Evolutionary conservation across 768 basidiomycete species (phyloP).

Genomic region (Phaffia australis): DNA sequence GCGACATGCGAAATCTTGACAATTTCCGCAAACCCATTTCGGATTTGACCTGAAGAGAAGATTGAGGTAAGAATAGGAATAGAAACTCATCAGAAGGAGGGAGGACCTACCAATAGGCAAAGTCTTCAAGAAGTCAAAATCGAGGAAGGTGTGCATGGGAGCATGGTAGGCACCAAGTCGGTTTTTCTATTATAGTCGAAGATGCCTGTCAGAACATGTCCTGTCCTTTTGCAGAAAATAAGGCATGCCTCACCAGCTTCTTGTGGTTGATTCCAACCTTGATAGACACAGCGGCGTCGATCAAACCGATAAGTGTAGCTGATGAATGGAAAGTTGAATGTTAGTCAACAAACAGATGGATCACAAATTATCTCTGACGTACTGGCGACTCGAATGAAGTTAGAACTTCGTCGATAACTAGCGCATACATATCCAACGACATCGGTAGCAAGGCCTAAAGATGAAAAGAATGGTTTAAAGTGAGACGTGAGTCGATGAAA

Average conservation of each 20-base stretch:
- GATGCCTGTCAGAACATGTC: no score
- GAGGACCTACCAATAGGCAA: slow-evolving; percentile 34
- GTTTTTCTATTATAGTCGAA: slow-evolving; percentile 32
- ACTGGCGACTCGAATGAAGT: slow-evolving; percentile 10
- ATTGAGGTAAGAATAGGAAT: no score
- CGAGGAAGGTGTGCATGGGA: slow-evolving; percentile 39
- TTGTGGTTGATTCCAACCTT: slow-evolving; percentile 40
- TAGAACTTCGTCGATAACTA: slow-evolving; percentile 32
- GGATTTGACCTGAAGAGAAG: slow-evolving; percentile 23
- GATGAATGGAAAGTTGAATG: slow-evolving; percentile 32
- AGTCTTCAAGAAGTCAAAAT: slow-evolving; percentile 38
- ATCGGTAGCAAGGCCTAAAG: slow-evolving; percentile 14
- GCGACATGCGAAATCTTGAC: slow-evolving; percentile 40
- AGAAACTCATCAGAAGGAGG: neutral
- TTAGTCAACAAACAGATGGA: slow-evolving; percentile 11
- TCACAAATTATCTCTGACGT: slow-evolving; percentile 29
- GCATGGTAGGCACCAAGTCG: slow-evolving; percentile 39
- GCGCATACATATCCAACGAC: slow-evolving; percentile 37
- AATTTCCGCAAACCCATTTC: slow-evolving; percentile 40
- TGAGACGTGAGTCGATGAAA: no score
- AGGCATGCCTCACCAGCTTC: slow-evolving; percentile 29
- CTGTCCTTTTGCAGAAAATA: no score
- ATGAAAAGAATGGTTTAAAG: no score
- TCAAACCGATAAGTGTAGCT: slow-evolving; percentile 39
- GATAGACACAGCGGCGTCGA: slow-evolving; percentile 40